These are phyloP conservation scores for Podospora appendiculata DNA, from an alignment of 495 filamentous ascomycete species.

Conservation along the genomic window DNA sequence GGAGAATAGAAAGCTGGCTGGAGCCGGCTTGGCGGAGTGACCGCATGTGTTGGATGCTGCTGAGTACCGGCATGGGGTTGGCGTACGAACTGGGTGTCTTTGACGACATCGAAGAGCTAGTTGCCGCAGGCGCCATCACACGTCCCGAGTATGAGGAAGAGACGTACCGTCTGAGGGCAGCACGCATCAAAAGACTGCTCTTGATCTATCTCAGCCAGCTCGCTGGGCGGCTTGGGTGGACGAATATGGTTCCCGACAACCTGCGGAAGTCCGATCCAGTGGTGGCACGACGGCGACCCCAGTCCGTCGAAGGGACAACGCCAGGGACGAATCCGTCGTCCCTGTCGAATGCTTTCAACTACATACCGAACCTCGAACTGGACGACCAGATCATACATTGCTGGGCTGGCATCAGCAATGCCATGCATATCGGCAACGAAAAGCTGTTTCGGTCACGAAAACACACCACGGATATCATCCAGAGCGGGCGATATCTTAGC, in stretches of 20 bases:
- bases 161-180: slow-evolving; percentile 67
- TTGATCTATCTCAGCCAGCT: slow-evolving; percentile 87
- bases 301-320: slow-evolving; percentile 43
- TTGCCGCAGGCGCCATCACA: slow-evolving; percentile 43
- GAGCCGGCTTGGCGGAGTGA: slow-evolving; percentile 96
- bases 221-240: slow-evolving; percentile 84
- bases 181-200: slow-evolving; percentile 75
- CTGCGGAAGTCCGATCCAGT: slow-evolving; percentile 42
- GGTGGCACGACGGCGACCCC: slow-evolving; percentile 33
- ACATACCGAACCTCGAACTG: slow-evolving; percentile 51
- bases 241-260: slow-evolving; percentile 79
- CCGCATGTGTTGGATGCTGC: slow-evolving; percentile 97
- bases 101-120: slow-evolving; percentile 64
- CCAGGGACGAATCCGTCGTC: slow-evolving; percentile 46
- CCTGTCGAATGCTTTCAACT: slow-evolving; percentile 44
- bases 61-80: slow-evolving; percentile 81
- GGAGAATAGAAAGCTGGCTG: slow-evolving; percentile 85
- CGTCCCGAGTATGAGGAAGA: slow-evolving; percentile 58
- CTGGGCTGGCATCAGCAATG: slow-evolving; percentile 83
- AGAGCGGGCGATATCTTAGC: slow-evolving; percentile 70
- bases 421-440: slow-evolving; percentile 84
- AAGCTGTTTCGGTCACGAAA: slow-evolving; percentile 74
- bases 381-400: slow-evolving; percentile 78
- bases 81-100: slow-evolving; percentile 94
- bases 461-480: slow-evolving; percentile 78